Evolutionary conservation across 1,284 basidiomycete species (phyloP).

Genomic region (Ganoderma resinaceum): DNA sequence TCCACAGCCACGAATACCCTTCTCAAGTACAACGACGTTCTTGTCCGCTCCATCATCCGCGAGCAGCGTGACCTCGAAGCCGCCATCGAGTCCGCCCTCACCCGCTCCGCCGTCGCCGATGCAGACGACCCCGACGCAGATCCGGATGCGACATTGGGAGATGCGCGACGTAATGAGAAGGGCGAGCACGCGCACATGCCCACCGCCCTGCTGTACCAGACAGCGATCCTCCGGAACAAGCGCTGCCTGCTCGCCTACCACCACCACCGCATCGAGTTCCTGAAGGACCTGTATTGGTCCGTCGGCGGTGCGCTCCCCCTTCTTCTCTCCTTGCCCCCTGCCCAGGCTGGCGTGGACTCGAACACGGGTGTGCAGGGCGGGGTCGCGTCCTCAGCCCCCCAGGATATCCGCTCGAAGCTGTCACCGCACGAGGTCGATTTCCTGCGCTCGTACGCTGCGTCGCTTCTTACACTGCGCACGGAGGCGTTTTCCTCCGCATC

Average conservation of each 20-base stretch:
- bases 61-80: conserved; percentile 91
- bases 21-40: conserved; percentile 91
- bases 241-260: conserved; percentile 95
- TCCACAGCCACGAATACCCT: conserved; percentile 85
- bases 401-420: conserved; percentile 79
- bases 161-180: conserved; percentile 7
- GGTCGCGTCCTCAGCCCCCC: conserved; percentile 20
- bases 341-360: conserved; percentile 9
- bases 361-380: conserved; percentile 6
- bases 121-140: conserved; percentile 47
- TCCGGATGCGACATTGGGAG: conserved; percentile 25
- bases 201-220: conserved; percentile 85
- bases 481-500: conserved; percentile 74
- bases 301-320: conserved; percentile 91
- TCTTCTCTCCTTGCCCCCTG: conserved; percentile 69
- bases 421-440: conserved; percentile 94
- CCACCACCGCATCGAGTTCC: conserved; percentile 79
- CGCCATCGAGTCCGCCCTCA: conserved; percentile 55
- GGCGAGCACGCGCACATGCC: conserved; percentile 53
- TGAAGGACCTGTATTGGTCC: conserved; percentile 91
- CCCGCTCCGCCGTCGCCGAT: conserved; percentile 46
- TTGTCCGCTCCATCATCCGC: conserved; percentile 86
- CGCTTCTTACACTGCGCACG: conserved; percentile 82
- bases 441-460: conserved; percentile 81
- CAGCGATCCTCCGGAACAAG: conserved; percentile 90